Percentiles rank a stretch among this genome's conserved stretches.
Conservation (phyloP, 192 early-diverging fungal genomes). For the Pilobolus umbonatus region DNA sequence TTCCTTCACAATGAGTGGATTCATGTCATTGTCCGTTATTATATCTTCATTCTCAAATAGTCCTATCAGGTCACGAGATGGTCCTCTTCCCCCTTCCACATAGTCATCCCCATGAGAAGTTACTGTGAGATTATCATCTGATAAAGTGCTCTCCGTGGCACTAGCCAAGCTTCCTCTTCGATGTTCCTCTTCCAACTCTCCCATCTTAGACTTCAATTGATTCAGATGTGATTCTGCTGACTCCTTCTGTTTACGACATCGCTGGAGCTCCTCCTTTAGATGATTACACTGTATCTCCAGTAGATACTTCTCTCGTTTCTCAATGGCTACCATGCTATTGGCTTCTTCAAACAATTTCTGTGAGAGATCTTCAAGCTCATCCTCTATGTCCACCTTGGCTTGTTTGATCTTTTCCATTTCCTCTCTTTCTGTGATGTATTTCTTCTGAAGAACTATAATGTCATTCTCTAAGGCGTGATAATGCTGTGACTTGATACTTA, state of each 20-base stretch:
- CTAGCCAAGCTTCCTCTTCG: slow-evolving; percentile 22
- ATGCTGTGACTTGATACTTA: no score
- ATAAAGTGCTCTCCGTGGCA: slow-evolving; percentile 57
- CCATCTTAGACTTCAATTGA: slow-evolving; percentile 77
- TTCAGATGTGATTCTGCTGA: slow-evolving; percentile 79
- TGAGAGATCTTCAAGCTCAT: slow-evolving; percentile 90
- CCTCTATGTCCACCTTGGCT: slow-evolving; percentile 83
- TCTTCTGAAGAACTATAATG: slow-evolving; percentile 67
- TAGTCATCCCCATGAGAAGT: neutral
- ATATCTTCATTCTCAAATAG: slow-evolving; percentile 8
- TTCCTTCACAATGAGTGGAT: slow-evolving; percentile 74
- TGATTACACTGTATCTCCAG: slow-evolving; percentile 45
- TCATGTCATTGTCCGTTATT: slow-evolving; percentile 46
- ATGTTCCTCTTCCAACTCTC: slow-evolving; percentile 47
- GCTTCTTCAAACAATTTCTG: slow-evolving; percentile 90
- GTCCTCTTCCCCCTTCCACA: slow-evolving; percentile 12
- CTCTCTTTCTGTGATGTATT: slow-evolving; percentile 76
- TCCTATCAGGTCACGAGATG: slow-evolving; percentile 20
- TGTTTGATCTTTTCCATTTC: slow-evolving; percentile 78
- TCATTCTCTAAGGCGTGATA: slow-evolving; percentile 51
- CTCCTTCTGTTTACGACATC: slow-evolving; percentile 56
- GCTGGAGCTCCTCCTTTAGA: slow-evolving; percentile 59
- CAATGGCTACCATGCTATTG: slow-evolving; percentile 82
- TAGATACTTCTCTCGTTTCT: slow-evolving; percentile 57
- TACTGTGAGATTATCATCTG: slow-evolving; percentile 39